Evolutionary conservation across 2,329 filamentous ascomycete genomes (phyloP).

Genomic region (Colletotrichum tropicicola): DNA sequence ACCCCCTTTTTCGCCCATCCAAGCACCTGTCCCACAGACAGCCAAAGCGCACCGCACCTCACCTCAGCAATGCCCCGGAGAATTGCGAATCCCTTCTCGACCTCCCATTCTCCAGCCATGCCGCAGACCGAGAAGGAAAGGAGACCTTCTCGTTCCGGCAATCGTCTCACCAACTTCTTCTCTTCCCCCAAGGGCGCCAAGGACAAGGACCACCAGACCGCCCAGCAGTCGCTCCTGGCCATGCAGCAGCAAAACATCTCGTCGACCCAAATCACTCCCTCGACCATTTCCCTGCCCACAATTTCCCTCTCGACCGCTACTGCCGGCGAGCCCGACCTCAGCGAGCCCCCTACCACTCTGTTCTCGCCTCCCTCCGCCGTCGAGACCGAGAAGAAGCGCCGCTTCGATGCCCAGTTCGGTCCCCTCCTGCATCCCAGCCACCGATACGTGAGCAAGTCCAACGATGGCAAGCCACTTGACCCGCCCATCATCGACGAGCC

Average conservation of each 20-base stretch:
- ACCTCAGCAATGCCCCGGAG: slow-evolving; percentile 64
- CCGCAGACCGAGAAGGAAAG: slow-evolving; percentile 62
- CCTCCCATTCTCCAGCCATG: slow-evolving; percentile 57
- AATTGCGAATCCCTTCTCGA: slow-evolving; percentile 65
- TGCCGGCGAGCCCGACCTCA: slow-evolving; percentile 75
- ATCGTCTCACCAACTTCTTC: slow-evolving; percentile 84
- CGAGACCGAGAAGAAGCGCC: slow-evolving; percentile 79
- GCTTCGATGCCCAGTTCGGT: slow-evolving; percentile 89
- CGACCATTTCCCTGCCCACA: slow-evolving; percentile 83
- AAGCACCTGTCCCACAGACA: slow-evolving; percentile 15
- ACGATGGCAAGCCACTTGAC: slow-evolving; percentile 76
- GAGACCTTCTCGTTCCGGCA: slow-evolving; percentile 65
- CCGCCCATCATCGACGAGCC: slow-evolving; percentile 93
- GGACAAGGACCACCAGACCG: slow-evolving; percentile 67
- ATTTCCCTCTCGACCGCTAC: slow-evolving; percentile 92
- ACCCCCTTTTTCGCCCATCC: slow-evolving; percentile 3
- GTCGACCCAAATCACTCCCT: slow-evolving; percentile 72
- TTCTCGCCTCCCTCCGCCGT: slow-evolving; percentile 90
- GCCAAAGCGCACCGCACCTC: slow-evolving; percentile 11
- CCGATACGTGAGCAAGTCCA: slow-evolving; percentile 88
- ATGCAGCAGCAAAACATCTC: slow-evolving; percentile 69
- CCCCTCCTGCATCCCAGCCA: slow-evolving; percentile 83
- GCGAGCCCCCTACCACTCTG: slow-evolving; percentile 78
- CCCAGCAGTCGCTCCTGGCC: slow-evolving; percentile 73
- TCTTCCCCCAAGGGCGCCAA: slow-evolving; percentile 71